Evolutionary conservation across 192 early-diverging fungal genomes (phyloP), one percentile per base, ranked within the genome.

Genomic region (Coemansia sp.): DNA sequence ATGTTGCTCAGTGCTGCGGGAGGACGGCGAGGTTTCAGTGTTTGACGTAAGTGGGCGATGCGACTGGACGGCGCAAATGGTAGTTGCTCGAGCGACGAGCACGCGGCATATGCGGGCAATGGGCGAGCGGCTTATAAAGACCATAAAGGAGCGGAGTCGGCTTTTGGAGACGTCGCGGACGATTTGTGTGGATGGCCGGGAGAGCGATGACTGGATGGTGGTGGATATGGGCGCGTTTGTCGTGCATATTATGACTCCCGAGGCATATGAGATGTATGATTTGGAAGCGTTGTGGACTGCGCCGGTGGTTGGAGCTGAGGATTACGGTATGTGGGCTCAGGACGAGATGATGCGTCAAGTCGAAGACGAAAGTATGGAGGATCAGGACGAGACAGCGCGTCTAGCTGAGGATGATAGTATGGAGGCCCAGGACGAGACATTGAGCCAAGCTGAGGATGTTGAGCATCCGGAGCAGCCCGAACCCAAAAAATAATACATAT

Each of bases 141-240:
- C 65, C 2, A 80, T 80, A 22, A 80, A 80, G 60, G 65, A 68
- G 22, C 51, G 72, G 21, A 64, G 65, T 28, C 55, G 65, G 36
- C 25, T 20, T 6, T 60, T n/a, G 36, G 65, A 66, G 38, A 3
- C n/a, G 8, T 25, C 60, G 3, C 6, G 20, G 0, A 52, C 36
- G 15, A 71, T 64, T 22, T 66, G 66, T 15, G 78, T 80, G 5
- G 78, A 80, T 61, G 78, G 78, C 20, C 28, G 72, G 42, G 78
- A 80, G 28, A 80, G 78, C 60, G 72, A 80, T 19, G 78, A 80
- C 54, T 80, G 78, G 78, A 57, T 80, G n/a, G 72, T 74, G 5
- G 66, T 80, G 40, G 78, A 80, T 42, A 40, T 80, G 57, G 78
- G 78, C n/a, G 28, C 34, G 20, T 74, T 74, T 68, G 54, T 80